Base-by-base conservation (phyloP, 1,284 basidiomycete species). In the Spongispora temasekensis region DNA sequence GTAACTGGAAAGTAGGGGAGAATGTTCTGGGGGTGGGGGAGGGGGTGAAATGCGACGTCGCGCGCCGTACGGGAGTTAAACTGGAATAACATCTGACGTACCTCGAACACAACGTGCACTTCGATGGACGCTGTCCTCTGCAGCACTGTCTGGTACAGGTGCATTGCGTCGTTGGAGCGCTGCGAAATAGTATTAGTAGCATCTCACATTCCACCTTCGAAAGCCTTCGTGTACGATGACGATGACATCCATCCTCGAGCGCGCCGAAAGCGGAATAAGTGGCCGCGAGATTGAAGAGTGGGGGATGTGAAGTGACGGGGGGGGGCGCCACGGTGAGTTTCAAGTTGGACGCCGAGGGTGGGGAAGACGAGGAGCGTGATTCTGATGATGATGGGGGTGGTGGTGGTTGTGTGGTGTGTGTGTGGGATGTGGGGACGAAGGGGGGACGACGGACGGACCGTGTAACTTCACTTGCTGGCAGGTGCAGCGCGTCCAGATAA, bases 311-410 rank as follows among this genome's bases (percentile, higher is more conserved):
- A 48, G 44, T 23, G 44, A 8, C 25, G 44, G 25, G 27, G 25
- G 44, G 44, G 44, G 25, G 25, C 23, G 21, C 44, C 44, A 17
- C 44, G 44, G 25, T 48, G 44, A 27, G 44, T 48, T 48, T 48
- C 44, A 48, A 48, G 44, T 12, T 48, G 44, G 44, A 27, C 27
- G 27, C 44, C 25, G 19, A 88, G 82, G 1, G 80, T 76, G 15
- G 86, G 86, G 51, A 91, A 70, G 25, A 89, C 77, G 40, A 91
- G 71, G 5, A 92, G 76, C 30, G 89, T n/a, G n/a, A 90, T 75
- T 93, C 90, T 92, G 56, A 12, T n/a, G n/a, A 12, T 7, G 37
- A 21, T n/a, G 23, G n/a, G 40, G 21, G n/a, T 21, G 23, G 8
- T 25, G 15, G 27, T 1, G 46, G 46, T 17, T 27, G 23, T 17